These are phyloP conservation scores for Serendipita sp. DNA, from an alignment of 768 basidiomycete genomes.

Conservation along the genomic window DNA sequence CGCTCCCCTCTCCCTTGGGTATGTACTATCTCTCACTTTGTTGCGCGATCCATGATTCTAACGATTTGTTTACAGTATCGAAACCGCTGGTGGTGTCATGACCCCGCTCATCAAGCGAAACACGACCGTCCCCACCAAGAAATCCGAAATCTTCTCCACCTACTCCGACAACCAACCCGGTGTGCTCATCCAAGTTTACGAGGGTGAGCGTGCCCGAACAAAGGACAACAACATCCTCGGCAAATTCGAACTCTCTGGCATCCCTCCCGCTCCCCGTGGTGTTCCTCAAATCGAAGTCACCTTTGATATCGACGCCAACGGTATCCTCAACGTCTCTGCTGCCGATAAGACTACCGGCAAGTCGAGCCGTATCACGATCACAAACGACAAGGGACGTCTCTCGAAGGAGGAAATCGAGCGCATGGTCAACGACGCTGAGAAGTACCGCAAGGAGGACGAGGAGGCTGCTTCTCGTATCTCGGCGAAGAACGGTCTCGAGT, in stretches of 20 bases:
- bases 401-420: conserved; percentile 97
- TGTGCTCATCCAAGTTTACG: conserved; percentile 95
- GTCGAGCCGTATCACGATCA: conserved; percentile 85
- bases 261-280: conserved; percentile 89
- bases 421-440: conserved; percentile 91
- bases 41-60: conserved; percentile 25
- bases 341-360: conserved; percentile 95
- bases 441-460: conserved; percentile 77
- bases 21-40: conserved; percentile 25
- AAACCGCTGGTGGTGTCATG: conserved; percentile 99
- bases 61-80: conserved; percentile 46
- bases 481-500: conserved; percentile 86
- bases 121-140: conserved; percentile 97
- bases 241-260: conserved; percentile 94
- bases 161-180: conserved; percentile 98
- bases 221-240: conserved; percentile 98
- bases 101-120: conserved; percentile 97
- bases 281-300: conserved; percentile 97
- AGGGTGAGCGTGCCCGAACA: conserved; percentile 95
- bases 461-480: conserved; percentile 68
- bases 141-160: conserved; percentile 96
- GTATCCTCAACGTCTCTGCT: conserved; percentile 91
- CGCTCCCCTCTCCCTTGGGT: conserved; percentile 59
- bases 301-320: conserved; percentile 95
- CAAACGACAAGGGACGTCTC: conserved; percentile 92